Conservation (phyloP, 2,329 filamentous ascomycete genomes). For the Trichophyton rubrum region DNA sequence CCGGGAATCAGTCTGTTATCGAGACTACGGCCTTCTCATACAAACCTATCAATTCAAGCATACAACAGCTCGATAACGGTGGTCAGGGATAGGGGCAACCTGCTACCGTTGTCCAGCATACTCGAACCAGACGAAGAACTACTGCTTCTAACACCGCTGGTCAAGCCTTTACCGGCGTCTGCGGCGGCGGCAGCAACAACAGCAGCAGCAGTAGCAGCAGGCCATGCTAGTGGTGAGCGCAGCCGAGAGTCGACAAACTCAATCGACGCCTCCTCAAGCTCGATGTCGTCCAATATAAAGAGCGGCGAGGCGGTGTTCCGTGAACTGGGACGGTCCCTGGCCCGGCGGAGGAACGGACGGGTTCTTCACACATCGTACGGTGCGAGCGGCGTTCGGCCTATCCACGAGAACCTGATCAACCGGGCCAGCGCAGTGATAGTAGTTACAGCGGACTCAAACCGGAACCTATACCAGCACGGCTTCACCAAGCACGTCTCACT, state of each 20-base stretch:
- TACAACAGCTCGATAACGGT: slow-evolving; percentile 92
- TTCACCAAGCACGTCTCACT: slow-evolving; percentile 95
- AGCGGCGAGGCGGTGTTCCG: slow-evolving; percentile 88
- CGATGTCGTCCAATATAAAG: slow-evolving; percentile 53
- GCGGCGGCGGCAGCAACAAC: slow-evolving; percentile 56
- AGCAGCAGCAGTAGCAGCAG: slow-evolving; percentile 54
- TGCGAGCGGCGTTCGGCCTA: slow-evolving; percentile 77
- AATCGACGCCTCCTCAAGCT: slow-evolving; percentile 38
- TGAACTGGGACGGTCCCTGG: slow-evolving; percentile 77
- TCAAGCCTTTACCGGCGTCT: slow-evolving; percentile 86
- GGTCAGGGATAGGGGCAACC: slow-evolving; percentile 73
- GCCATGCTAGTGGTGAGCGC: slow-evolving; percentile 49
- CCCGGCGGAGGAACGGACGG: slow-evolving; percentile 71
- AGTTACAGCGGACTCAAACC: slow-evolving; percentile 83
- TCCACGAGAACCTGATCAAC: slow-evolving; percentile 86
- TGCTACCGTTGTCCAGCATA: slow-evolving; percentile 69
- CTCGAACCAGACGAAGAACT: slow-evolving; percentile 78
- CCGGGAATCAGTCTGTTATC: slow-evolving; percentile 64
- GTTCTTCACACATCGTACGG: slow-evolving; percentile 92
- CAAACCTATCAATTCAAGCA: slow-evolving; percentile 65
- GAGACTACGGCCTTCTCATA: slow-evolving; percentile 69
- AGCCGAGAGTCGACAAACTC: slow-evolving; percentile 25
- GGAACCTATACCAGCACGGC: slow-evolving; percentile 84
- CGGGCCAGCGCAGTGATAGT: slow-evolving; percentile 79
- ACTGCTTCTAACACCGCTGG: slow-evolving; percentile 73